phyloP scores from a whole-genome alignment of 768 basidiomycete genomes.

The Collybiopsis luxurians region DNA sequence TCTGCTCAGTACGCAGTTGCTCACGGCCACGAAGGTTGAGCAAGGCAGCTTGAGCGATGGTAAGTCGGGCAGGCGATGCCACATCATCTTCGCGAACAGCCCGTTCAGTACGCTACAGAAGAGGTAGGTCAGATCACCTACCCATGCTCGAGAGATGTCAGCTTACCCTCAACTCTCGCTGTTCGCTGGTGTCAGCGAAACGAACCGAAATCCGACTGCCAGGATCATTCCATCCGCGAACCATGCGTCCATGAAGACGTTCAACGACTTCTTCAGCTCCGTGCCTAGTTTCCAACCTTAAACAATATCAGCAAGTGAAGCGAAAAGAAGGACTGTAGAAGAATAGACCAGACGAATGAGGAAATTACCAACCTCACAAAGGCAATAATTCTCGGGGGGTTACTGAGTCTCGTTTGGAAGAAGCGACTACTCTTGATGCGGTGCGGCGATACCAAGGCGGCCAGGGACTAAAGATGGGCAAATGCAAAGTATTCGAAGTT shows the following conservation, averaged over 20 bases:
- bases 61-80: constrained; percentile 56
- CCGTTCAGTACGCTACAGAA: constrained; percentile 58
- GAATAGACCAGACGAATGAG: background rate
- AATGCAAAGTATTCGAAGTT: background rate
- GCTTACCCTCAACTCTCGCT: constrained; percentile 72
- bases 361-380: constrained; percentile 62
- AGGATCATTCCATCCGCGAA: constrained; percentile 74
- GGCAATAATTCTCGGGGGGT: constrained; percentile 76
- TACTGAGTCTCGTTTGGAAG: constrained; percentile 75
- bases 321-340: background rate
- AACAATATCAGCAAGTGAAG: background rate
- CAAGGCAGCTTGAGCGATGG: constrained; percentile 76
- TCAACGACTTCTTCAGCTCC: constrained; percentile 80
- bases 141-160: background rate
- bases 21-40: constrained; percentile 75
- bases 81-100: constrained; percentile 56
- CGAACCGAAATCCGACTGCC: constrained; percentile 78
- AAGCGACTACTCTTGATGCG: constrained; percentile 73
- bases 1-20: constrained; percentile 25
- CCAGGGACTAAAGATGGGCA: constrained; percentile 45
- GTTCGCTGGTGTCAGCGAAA: constrained; percentile 77
- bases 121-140: background rate
- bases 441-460: constrained; percentile 66
- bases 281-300: constrained; percentile 63
- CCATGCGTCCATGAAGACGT: constrained; percentile 75